Percentiles rank a stretch among this genome's conserved stretches.
These are phyloP conservation scores for Striga asiatica DNA, from an alignment of 257 asterid species.

Conservation along the genomic window DNA sequence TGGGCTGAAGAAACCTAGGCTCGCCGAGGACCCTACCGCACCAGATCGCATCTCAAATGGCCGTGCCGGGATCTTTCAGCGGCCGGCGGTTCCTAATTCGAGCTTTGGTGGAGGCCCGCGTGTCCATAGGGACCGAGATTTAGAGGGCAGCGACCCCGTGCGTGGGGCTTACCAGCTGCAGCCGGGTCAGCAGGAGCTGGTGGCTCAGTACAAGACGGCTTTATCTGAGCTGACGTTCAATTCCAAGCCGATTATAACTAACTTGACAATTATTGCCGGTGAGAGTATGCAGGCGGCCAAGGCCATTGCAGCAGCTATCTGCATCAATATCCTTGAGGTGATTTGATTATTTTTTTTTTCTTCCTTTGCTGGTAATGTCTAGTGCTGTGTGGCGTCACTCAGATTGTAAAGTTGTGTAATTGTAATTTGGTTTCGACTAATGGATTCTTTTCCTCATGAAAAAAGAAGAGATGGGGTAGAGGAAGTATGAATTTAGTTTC, in stretches of 20 bases:
- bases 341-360: conserved; percentile 34
- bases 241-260: conserved; percentile 93
- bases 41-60: conserved; percentile 61
- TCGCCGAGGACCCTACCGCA: conserved; percentile 37
- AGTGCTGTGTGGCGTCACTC: conserved; percentile 19
- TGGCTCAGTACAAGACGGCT: conserved; percentile 81
- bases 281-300: conserved; percentile 88
- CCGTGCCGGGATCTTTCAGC: conserved; percentile 38
- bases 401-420: conserved; percentile 17
- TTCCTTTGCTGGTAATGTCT: conserved; percentile 20
- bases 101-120: conserved; percentile 27
- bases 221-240: conserved; percentile 78
- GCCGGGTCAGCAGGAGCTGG: conserved; percentile 56
- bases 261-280: conserved; percentile 93
- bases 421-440: conserved; percentile 19
- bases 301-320: conserved; percentile 68
- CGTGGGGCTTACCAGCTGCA: conserved; percentile 46
- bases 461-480: conserved; percentile 1
- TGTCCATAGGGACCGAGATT: conserved; percentile 34
- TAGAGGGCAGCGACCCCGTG: conserved; percentile 44
- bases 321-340: conserved; percentile 89
- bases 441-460: conserved; percentile 5
- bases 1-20: conserved; percentile 79
- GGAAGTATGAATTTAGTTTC: not conserved
- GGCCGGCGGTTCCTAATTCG: conserved; percentile 33